Evolutionary conservation across 805 yeast species (phyloP), one percentile per base, ranked within the genome.

Genomic region (Myxozyma monticola): DNA sequence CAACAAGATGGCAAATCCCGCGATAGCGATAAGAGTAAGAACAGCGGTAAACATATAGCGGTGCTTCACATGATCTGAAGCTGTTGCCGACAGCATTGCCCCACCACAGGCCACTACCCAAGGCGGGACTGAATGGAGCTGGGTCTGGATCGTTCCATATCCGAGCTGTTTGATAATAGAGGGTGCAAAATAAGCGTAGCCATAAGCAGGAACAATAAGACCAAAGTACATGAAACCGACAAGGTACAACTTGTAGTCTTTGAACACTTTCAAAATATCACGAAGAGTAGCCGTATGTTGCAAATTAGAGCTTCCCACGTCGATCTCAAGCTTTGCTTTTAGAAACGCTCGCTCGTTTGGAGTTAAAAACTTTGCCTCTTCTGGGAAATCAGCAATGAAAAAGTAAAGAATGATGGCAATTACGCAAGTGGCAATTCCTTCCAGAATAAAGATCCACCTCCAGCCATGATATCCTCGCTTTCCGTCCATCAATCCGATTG

Each of bases 91-190:
- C 3, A 78, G 60, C 68, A 83, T 81, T 37, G 83, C 77, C 29
- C 77, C 70, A 4, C 84, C 88, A 62, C 88, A 84, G 0, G 95
- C 86, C 25, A 76, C 70, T 36, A 86, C 73, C 90, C 95, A 88
- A 18, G 96, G 95, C 59, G 88, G 89, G 42, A 88, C 86, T 0
- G 95, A 84, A 69, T 83, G 83, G 48, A 84, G 77, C 67, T 88
- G 88, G 8, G 95, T 91, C 48, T 77, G 72, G 61, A 81, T 84
- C 2, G 87, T 82, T 1, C 87, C 76, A 71, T 83, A 75, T 18
- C 85, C 84, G 70, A 84, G 71, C 35, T 76, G 67, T 45, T 71
- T 71, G 63, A 84, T 81, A 63, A 84, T 84, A 26, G 84, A 72
- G 37, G 87, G 81, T 18, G 88, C 83, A 65, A 84, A 84, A 65